phyloP scores from a whole-genome alignment of 1,284 basidiomycete species.

The Cutaneotrichosporon mucoides region DNA sequence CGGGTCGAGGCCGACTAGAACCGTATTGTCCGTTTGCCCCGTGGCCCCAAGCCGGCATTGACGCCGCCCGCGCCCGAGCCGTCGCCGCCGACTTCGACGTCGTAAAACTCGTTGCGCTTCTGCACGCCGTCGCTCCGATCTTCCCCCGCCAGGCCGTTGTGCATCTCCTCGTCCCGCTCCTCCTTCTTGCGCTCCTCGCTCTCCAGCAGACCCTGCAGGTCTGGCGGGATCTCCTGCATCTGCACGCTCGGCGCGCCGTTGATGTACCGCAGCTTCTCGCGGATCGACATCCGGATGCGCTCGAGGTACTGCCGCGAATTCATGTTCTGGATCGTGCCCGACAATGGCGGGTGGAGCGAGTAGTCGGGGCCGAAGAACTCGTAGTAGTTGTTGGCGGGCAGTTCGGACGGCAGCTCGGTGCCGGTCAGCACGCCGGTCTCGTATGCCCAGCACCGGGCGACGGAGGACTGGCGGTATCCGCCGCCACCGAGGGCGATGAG shows the following conservation, averaged over 20 bases:
- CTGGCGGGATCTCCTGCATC: slow-evolving; percentile 94
- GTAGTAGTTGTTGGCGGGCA: slow-evolving; percentile 87
- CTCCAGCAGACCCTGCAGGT: slow-evolving; percentile 72
- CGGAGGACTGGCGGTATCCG: slow-evolving; percentile 79
- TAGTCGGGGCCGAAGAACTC: slow-evolving; percentile 89
- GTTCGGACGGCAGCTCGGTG: slow-evolving; percentile 72
- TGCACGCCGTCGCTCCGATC: slow-evolving; percentile 14
- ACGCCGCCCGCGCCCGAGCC: slow-evolving; percentile 9
- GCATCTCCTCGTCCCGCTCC: slow-evolving; percentile 64
- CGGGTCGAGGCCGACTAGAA: slow-evolving; percentile 5
- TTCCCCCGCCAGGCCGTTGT: slow-evolving; percentile 18
- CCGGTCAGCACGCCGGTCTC: slow-evolving; percentile 93
- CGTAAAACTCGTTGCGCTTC: slow-evolving; percentile 23
- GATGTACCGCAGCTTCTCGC: slow-evolving; percentile 88
- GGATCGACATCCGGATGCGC: slow-evolving; percentile 75
- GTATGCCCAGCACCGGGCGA: slow-evolving; percentile 98
- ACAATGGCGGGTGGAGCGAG: slow-evolving; percentile 87
- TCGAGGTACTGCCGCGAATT: slow-evolving; percentile 80
- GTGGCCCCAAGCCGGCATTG: neutral
- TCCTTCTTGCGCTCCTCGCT: slow-evolving; percentile 69
- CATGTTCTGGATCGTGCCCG: slow-evolving; percentile 85
- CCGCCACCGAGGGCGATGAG: slow-evolving; percentile 89
- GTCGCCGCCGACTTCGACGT: slow-evolving; percentile 17
- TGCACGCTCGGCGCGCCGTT: slow-evolving; percentile 93
- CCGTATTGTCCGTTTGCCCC: slow-evolving; percentile 21